Conservation (phyloP, 2,329 filamentous ascomycete species). For the Aspergillus intermedius region DNA sequence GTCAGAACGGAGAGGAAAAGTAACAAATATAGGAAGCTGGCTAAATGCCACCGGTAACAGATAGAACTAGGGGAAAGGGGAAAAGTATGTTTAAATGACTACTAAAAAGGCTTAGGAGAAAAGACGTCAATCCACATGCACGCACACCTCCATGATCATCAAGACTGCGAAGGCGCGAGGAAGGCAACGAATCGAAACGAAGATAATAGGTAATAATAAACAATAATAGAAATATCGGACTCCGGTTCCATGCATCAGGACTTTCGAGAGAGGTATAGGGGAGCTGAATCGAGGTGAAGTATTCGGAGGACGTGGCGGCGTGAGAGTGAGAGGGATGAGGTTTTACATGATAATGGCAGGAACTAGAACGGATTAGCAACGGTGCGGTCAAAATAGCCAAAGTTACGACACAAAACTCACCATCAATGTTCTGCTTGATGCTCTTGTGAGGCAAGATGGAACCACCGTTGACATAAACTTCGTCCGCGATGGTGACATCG, state of each 20-base stretch:
- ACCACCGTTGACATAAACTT: slow-evolving; percentile 97
- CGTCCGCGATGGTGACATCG: slow-evolving; percentile 94
- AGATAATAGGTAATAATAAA: slow-evolving; percentile 3
- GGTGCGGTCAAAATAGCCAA: background rate
- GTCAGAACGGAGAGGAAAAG: background rate
- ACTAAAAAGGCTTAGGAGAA: slow-evolving; percentile 18
- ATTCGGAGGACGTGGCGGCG: slow-evolving; percentile 22
- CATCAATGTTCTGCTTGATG: slow-evolving; percentile 96
- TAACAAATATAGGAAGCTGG: background rate
- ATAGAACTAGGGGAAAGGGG: background rate
- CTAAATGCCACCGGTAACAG: background rate
- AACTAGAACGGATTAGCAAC: slow-evolving; percentile 23
- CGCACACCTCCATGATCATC: background rate
- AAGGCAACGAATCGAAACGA: slow-evolving; percentile 12
- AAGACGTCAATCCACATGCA: background rate
- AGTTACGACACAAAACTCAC: slow-evolving; percentile 35
- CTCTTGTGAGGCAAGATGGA: slow-evolving; percentile 96
- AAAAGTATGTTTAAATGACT: slow-evolving; percentile 1
- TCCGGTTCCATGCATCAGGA: slow-evolving; percentile 34
- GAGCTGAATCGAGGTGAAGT: slow-evolving; percentile 15
- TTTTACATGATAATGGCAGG: slow-evolving; percentile 46
- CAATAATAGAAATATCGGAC: slow-evolving; percentile 18
- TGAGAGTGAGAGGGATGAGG: slow-evolving; percentile 14
- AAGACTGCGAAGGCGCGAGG: background rate
- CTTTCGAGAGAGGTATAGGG: slow-evolving; percentile 20